Base-by-base conservation (phyloP, 2,329 filamentous ascomycete species). In the Ascomycota sp. region DNA sequence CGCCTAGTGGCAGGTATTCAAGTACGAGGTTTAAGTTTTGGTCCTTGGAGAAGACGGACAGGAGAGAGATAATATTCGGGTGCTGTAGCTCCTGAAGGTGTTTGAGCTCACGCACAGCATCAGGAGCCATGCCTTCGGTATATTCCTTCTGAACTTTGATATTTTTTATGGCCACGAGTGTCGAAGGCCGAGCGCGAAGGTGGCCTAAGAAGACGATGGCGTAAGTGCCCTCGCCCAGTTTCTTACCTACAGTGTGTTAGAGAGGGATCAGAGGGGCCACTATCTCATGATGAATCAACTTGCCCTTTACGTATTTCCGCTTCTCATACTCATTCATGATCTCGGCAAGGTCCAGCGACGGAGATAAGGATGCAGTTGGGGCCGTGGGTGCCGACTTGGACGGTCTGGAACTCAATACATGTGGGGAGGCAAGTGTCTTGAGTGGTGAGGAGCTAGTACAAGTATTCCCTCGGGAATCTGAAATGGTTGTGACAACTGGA, bases 11-110 rank as follows among this genome's bases (percentile, higher is more conserved):
- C 4, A 95, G 65, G 52, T 78, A 92, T 54, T 98, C 89, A 41
- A 98, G 72, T 17, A 98, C 89, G 7, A 98, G 69, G 47, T 91
- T 93, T 40, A 98, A 71, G 48, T 94, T 95, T 53, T 94, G 83
- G 53, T 92, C 80, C 47, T 94, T 94, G 36, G 82, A 83, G 65
- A 94, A 98, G 40, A 95, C 85, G 43, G 81, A 78, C 46, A 86
- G 72, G 6, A 98, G 69, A 10, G 75, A 76, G 53, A 98, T 93
- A 53, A 98, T 89, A 55, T 95, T 95, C 5, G 85, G 81, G 52
- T 98, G 89, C 13, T 72, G 75, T 20, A 98, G 71, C 57, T 98
- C 89, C 50, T 92, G 85, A 3, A 98, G 69, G 50, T 85, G 85
- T 51, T 91, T 91, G 47, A 95, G 77, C 61, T 98, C 89, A 43